These are phyloP conservation scores for Neoarthrinium moseri DNA, from an alignment of 2,329 filamentous ascomycete genomes.

Conservation along the genomic window DNA sequence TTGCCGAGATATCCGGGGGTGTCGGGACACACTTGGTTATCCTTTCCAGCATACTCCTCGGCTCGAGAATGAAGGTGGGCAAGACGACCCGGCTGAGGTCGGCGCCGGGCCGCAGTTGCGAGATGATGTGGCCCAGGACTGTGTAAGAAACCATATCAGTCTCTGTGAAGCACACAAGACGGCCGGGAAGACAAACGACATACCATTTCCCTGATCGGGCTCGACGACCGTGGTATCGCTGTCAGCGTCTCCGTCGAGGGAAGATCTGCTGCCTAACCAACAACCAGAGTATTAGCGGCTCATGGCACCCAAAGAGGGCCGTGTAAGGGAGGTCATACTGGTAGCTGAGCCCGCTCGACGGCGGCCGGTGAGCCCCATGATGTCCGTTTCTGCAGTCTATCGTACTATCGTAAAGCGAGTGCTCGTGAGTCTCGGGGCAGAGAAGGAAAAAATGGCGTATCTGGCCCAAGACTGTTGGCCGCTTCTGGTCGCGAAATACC, in stretches of 20 bases:
- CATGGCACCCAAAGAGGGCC: neutral
- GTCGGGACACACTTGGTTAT: conserved; percentile 83
- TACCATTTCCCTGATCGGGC: conserved; percentile 91
- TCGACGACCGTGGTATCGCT: conserved; percentile 81
- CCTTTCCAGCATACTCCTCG: conserved; percentile 94
- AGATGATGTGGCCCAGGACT: conserved; percentile 98
- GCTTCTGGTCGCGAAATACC: conserved; percentile 3
- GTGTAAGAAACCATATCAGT: conserved; percentile 16
- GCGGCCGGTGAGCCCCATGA: conserved; percentile 8
- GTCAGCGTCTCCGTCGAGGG: conserved; percentile 58
- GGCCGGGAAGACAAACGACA: conserved; percentile 28
- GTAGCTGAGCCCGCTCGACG: conserved; percentile 7
- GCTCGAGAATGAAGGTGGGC: conserved; percentile 97
- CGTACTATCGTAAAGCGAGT: neutral
- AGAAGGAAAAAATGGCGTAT: conserved; percentile 1
- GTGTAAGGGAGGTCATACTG: conserved; percentile 8
- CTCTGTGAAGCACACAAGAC: neutral
- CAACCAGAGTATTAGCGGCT: neutral
- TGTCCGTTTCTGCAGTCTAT: too few species aligned
- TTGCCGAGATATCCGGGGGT: too few species aligned
- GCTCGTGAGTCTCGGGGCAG: neutral
- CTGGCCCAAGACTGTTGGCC: conserved; percentile 1
- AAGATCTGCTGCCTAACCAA: conserved; percentile 33
- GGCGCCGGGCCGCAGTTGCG: conserved; percentile 90
- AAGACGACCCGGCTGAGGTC: conserved; percentile 92